Conservation (phyloP, 495 filamentous ascomycete species). For the Amphirosellinia nigrospora region DNA sequence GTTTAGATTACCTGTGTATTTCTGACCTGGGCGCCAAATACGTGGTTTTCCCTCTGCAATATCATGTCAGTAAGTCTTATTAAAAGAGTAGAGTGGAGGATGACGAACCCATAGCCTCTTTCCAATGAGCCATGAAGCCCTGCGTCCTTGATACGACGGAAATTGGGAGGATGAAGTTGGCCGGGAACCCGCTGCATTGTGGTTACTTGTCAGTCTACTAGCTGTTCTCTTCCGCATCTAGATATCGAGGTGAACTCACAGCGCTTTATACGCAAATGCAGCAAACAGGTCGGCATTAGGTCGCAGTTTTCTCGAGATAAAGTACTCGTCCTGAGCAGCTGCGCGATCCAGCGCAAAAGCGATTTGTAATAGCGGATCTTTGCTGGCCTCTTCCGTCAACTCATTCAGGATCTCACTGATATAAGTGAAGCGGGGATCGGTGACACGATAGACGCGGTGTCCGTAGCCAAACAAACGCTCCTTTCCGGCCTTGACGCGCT, state of each 20-base stretch:
- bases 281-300: conserved; percentile 66
- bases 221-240: not conserved
- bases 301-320: conserved; percentile 53
- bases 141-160: conserved; percentile 37
- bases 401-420: conserved; percentile 56
- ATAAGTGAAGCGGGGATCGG: conserved; percentile 57
- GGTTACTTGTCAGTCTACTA: conserved; percentile 11
- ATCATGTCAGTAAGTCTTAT: too few relatives aligned
- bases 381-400: conserved; percentile 41
- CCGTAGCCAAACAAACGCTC: conserved; percentile 65
- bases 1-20: conserved; percentile 19
- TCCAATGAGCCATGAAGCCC: conserved; percentile 42
- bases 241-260: conserved; percentile 40
- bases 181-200: conserved; percentile 35
- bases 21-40: conserved; percentile 22
- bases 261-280: conserved; percentile 60
- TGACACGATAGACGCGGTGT: conserved; percentile 61
- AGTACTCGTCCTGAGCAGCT: conserved; percentile 59
- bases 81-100: not conserved
- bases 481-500: conserved; percentile 57
- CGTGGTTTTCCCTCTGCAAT: conserved; percentile 16
- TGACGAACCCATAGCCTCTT: conserved; percentile 40
- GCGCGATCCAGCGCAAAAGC: conserved; percentile 57
- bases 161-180: conserved; percentile 37
- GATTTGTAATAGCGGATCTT: conserved; percentile 55